Evolutionary conservation across 352 stramenopile genomes (phyloP), one percentile per base, ranked within the genome.

Genomic region (Phytophthora cajani): DNA sequence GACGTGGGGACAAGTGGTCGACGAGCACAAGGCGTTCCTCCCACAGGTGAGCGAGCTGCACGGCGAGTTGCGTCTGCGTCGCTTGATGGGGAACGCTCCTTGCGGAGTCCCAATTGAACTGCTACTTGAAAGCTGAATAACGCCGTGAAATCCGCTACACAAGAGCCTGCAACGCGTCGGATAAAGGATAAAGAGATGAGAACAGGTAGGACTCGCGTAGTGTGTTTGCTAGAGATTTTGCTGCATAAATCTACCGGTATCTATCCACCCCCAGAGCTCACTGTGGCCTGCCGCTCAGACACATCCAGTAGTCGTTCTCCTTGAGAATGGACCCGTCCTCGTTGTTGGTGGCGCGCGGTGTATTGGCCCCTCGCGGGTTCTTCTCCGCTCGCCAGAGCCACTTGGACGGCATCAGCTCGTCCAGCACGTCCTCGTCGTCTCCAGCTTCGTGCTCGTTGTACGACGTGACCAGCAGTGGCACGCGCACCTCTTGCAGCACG

Each of bases 251-350:
- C 6, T 49, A 23, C 21, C 21, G 21, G 21, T 23, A 21, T 19
- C 6, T 49, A 49, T 19, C 17, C 0, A 19, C 2, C 27, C 23
- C 0, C 17, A 36, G 44, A 19, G 1, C 21, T 58, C 33, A 64
- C 46, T 67, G 6, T 71, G 23, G 25, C 54, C 62, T 63, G 19
- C 67, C 78, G 21, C 75, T 82, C 25, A 94, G 72, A 67, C 87
- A 96, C 83, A 93, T 91, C 87, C 88, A 96, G 64, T 87, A 90
- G 63, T 91, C 74, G 49, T 96, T 96, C 72, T 96, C 88, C 27
- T 80, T 79, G 14, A 96, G 77, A 23, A 86, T 61, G 14, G 74
- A 81, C 27, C 83, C 84, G 36, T 89, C 70, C 11, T 58, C 60
- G 46, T 94, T 92, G 58, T 73, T 78, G 6, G 84, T 96, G 10